A percentile compares a stretch with the other conserved stretches of the same genome.
Conservation (phyloP, 306 rosid species). For the Delonix regia region DNA sequence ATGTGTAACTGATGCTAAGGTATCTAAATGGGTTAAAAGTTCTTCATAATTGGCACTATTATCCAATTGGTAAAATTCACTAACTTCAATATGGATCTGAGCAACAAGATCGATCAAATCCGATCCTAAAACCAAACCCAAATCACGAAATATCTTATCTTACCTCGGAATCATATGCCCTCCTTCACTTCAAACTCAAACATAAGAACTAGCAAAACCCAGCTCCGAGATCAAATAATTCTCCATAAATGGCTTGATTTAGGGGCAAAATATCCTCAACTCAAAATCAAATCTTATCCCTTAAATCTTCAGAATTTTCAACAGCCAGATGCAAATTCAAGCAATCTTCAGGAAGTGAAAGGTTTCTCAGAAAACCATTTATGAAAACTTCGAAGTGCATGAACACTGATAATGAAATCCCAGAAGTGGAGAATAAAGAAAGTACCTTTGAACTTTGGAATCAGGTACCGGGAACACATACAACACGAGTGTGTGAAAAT, state of each 20-base stretch:
- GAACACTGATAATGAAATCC: background rate
- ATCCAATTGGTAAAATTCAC: constrained; percentile 21
- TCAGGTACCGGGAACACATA: background rate
- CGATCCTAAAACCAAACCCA: constrained; percentile 35
- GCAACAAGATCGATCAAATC: constrained; percentile 40
- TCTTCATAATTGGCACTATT: constrained; percentile 14
- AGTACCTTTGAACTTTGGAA: constrained; percentile 48
- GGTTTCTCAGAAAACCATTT: background rate
- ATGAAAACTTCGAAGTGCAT: background rate
- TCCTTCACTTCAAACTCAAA: constrained; percentile 3
- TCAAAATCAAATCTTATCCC: background rate
- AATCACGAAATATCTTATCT: constrained; percentile 33
- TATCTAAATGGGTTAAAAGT: constrained; percentile 24
- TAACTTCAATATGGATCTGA: constrained; percentile 26
- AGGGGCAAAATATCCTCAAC: background rate
- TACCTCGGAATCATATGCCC: constrained; percentile 31
- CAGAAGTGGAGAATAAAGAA: constrained; percentile 17
- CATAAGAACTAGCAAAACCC: constrained; percentile 30
- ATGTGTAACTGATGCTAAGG: constrained; percentile 30
- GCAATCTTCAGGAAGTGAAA: constrained; percentile 22
- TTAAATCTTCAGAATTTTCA: constrained; percentile 18
- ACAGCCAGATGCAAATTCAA: constrained; percentile 42
- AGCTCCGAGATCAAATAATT: constrained; percentile 22
- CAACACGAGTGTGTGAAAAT: background rate
- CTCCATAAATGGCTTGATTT: background rate